Conservation (phyloP, 768 basidiomycete genomes). For the Trametopsis cervina region DNA sequence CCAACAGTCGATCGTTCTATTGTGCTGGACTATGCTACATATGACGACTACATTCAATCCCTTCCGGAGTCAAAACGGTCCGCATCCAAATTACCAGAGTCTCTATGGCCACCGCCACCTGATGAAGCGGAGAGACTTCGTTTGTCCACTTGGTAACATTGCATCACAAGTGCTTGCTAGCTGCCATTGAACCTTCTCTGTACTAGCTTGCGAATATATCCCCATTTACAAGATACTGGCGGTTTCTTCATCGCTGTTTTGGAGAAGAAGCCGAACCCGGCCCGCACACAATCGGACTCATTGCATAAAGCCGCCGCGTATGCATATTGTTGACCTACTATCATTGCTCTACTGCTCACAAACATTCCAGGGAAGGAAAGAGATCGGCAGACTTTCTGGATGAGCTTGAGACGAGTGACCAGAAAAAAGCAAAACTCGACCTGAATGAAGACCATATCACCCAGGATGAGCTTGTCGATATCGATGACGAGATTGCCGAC, state of each 20-base stretch:
- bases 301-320: neutral
- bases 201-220: conserved; percentile 79
- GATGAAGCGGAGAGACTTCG: conserved; percentile 50
- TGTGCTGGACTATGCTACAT: conserved; percentile 47
- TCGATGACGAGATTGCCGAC: neutral
- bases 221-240: conserved; percentile 93
- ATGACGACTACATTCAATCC: conserved; percentile 50
- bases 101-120: conserved; percentile 75
- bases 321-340: too few species aligned
- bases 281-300: too few species aligned
- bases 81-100: conserved; percentile 57
- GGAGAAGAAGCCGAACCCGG: conserved; percentile 35
- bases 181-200: neutral
- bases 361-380: conserved; percentile 44
- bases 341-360: too few species aligned
- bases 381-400: conserved; percentile 39
- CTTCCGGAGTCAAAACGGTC: conserved; percentile 38
- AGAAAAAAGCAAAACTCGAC: conserved; percentile 43
- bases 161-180: too few species aligned
- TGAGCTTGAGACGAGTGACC: conserved; percentile 33
- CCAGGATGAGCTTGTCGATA: conserved; percentile 6
- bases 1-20: conserved; percentile 56
- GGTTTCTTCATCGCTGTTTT: conserved; percentile 97
- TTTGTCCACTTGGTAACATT: conserved; percentile 73
- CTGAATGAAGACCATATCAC: conserved; percentile 21